These are phyloP conservation scores for Diutina siamensis DNA, from an alignment of 1,139 yeast species.

Conservation along the genomic window DNA sequence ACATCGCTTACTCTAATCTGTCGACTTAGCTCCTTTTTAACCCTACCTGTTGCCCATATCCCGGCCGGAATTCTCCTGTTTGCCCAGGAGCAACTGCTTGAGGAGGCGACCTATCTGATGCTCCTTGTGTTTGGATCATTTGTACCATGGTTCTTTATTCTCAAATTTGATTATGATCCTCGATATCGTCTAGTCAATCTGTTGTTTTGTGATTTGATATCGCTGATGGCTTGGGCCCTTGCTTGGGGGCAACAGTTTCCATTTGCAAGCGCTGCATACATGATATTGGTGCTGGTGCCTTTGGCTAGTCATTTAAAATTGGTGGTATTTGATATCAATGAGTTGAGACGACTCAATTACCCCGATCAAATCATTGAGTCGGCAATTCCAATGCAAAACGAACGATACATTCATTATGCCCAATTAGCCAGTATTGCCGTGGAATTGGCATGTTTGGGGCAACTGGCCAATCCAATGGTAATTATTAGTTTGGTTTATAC, in stretches of 20 bases:
- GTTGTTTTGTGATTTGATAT: conserved; percentile 1
- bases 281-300: background rate
- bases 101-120: conserved; percentile 3
- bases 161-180: conserved; percentile 1
- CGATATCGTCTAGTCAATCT: background rate
- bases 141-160: conserved; percentile 3
- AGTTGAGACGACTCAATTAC: background rate
- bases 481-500: background rate
- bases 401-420: background rate
- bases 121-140: conserved; percentile 2
- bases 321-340: background rate
- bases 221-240: background rate
- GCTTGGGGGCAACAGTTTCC: conserved; percentile 1
- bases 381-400: background rate
- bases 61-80: background rate
- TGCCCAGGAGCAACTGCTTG: background rate
- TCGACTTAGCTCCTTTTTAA: background rate
- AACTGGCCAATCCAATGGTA: background rate
- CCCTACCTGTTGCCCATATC: conserved; percentile 2
- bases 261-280: background rate
- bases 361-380: background rate
- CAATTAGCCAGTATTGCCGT: background rate
- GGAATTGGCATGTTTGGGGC: background rate
- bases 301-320: background rate
- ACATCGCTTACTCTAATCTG: background rate